A percentile compares a stretch with the other conserved stretches of the same genome.
Evolutionary conservation across 352 stramenopile species (phyloP).

Genomic region (Pythium brachiatum): DNA sequence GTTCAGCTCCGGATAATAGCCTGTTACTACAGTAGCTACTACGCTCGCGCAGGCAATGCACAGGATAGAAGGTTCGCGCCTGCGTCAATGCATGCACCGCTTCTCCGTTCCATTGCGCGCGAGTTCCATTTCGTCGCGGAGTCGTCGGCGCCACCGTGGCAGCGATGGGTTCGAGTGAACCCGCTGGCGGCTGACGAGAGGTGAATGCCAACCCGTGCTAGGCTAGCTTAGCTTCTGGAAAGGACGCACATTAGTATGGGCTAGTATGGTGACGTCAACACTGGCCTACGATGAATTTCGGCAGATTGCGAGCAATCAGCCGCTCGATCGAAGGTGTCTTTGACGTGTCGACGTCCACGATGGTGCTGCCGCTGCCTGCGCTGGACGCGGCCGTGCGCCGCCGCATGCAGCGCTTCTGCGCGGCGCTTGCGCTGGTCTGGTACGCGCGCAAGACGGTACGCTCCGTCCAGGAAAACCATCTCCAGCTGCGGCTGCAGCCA

Average conservation of each 20-base stretch:
- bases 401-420: slow-evolving; percentile 25
- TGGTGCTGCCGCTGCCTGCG: slow-evolving; percentile 16
- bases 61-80: no score
- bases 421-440: slow-evolving; percentile 12
- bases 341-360: neutral
- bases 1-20: no score
- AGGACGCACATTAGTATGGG: neutral
- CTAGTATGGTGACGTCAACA: neutral
- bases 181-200: neutral
- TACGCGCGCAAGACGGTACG: slow-evolving; percentile 30
- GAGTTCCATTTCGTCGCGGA: no score
- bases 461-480: slow-evolving; percentile 25
- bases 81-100: neutral
- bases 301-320: neutral
- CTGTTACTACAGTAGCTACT: no score
- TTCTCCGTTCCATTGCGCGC: neutral
- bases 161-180: neutral
- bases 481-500: slow-evolving; percentile 23
- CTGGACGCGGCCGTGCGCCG: slow-evolving; percentile 10
- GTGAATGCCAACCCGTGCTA: neutral
- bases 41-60: neutral
- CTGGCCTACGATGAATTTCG: no score
- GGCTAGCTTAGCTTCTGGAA: neutral
- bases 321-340: neutral
- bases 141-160: neutral